phyloP scores from a whole-genome alignment of 108 stramenopile species.

The Skeletonema tropicum region DNA sequence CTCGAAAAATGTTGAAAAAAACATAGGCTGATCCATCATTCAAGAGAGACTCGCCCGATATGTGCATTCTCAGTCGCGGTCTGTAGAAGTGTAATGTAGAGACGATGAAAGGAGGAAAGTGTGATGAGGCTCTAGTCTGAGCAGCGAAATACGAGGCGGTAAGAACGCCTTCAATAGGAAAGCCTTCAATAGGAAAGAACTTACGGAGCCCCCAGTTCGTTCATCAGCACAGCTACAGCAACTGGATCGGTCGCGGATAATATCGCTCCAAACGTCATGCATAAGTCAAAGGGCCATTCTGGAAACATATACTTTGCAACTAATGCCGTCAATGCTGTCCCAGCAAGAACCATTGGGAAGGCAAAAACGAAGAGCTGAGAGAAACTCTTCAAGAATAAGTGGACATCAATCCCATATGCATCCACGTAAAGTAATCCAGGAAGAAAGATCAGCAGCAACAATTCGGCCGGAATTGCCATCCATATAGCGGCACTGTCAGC shows the following conservation, averaged over 20 bases:
- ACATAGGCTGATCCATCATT: constrained; percentile 75
- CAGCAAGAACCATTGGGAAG: constrained; percentile 77
- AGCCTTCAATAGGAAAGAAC: too few relatives aligned
- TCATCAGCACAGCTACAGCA: background rate
- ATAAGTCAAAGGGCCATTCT: constrained; percentile 46
- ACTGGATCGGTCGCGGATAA: constrained; percentile 9
- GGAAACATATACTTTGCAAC: constrained; percentile 45
- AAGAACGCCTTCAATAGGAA: background rate
- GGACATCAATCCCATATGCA: constrained; percentile 26
- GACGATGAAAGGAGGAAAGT: background rate
- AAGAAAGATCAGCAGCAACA: constrained; percentile 34
- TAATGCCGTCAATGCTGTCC: constrained; percentile 39
- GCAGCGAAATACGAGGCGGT: background rate
- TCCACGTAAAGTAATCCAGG: constrained; percentile 40
- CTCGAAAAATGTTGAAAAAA: constrained; percentile 85
- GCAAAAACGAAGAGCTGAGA: constrained; percentile 65
- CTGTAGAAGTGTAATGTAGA: background rate
- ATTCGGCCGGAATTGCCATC: constrained; percentile 21
- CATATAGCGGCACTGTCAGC: constrained; percentile 5
- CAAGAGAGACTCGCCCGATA: constrained; percentile 44
- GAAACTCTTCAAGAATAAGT: constrained; percentile 23
- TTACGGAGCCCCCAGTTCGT: background rate
- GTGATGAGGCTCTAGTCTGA: background rate
- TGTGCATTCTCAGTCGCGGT: background rate
- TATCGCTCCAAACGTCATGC: constrained; percentile 48